These are phyloP conservation scores for Alternaria rosae DNA, from an alignment of 2,329 filamentous ascomycete species.

Conservation along the genomic window DNA sequence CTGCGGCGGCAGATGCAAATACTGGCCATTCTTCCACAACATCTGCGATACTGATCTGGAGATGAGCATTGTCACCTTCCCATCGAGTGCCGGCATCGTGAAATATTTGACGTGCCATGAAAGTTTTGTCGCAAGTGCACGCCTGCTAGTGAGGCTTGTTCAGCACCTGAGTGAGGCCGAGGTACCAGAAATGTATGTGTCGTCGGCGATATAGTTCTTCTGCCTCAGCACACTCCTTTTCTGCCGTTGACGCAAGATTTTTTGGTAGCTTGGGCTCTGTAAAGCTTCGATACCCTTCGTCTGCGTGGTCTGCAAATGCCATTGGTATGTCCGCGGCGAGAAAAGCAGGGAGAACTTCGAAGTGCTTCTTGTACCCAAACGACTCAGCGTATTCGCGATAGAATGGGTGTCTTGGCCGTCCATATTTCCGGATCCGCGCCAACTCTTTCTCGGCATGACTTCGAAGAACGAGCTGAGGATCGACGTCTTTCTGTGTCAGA, in stretches of 20 bases:
- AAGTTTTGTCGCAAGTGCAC: constrained; percentile 24
- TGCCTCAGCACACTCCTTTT: constrained; percentile 20
- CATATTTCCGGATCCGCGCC: constrained; percentile 29
- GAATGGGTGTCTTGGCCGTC: constrained; percentile 28
- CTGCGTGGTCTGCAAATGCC: constrained; percentile 52
- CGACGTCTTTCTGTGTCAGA: constrained; percentile 10
- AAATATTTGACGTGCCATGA: constrained; percentile 33
- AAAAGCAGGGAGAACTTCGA: constrained; percentile 47
- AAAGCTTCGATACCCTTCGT: constrained; percentile 33
- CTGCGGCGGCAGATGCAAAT: not conserved
- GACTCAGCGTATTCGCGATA: constrained; percentile 30
- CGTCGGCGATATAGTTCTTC: constrained; percentile 35
- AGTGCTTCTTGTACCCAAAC: constrained; percentile 28
- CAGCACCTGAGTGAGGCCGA: constrained; percentile 32
- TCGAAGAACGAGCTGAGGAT: constrained; percentile 25
- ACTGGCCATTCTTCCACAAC: not conserved
- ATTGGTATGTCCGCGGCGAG: constrained; percentile 50
- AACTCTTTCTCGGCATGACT: constrained; percentile 35
- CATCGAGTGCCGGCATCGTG: constrained; percentile 35
- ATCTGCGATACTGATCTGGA: constrained; percentile 21
- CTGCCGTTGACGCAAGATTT: constrained; percentile 22
- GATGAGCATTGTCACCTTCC: constrained; percentile 37
- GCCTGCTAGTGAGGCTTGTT: constrained; percentile 37
- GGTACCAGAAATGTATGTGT: constrained; percentile 43
- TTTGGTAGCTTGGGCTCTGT: constrained; percentile 25